These are phyloP conservation scores for Byssothecium circinans DNA, from an alignment of 2,329 filamentous ascomycete species.

Conservation along the genomic window DNA sequence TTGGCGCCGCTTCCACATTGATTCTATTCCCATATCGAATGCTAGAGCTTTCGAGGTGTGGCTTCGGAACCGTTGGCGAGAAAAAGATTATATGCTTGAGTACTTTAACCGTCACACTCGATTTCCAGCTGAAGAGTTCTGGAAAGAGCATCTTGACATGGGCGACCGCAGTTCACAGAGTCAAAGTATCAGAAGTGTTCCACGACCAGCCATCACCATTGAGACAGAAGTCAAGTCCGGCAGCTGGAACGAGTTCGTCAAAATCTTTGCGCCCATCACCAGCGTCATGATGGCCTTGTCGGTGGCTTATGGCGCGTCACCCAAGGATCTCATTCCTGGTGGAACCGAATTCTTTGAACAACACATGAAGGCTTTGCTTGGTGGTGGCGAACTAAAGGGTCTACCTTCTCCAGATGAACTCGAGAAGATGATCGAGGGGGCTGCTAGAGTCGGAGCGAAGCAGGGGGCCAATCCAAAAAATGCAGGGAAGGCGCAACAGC, in stretches of 20 bases:
- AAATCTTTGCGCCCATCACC: constrained; percentile 55
- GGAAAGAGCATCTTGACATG: constrained; percentile 46
- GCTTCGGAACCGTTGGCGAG: constrained; percentile 83
- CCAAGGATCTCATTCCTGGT: constrained; percentile 38
- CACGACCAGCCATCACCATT: constrained; percentile 47
- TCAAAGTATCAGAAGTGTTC: constrained; percentile 38
- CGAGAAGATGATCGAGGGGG: constrained; percentile 42
- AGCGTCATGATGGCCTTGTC: constrained; percentile 53
- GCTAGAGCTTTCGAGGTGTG: constrained; percentile 77
- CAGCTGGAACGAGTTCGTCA: constrained; percentile 55
- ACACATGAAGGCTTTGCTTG: constrained; percentile 36
- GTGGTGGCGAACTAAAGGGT: constrained; percentile 36
- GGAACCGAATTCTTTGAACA: constrained; percentile 40
- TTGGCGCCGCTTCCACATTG: constrained; percentile 83
- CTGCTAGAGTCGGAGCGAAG: constrained; percentile 34
- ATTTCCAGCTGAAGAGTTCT: constrained; percentile 70
- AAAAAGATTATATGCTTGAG: constrained; percentile 89
- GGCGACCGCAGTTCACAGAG: constrained; percentile 36
- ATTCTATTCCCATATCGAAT: constrained; percentile 77
- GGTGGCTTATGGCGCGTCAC: constrained; percentile 46
- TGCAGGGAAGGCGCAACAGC: constrained; percentile 29
- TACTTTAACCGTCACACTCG: constrained; percentile 72
- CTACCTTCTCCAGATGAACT: constrained; percentile 39
- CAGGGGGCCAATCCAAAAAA: constrained; percentile 32
- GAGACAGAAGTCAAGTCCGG: constrained; percentile 53